Percentiles rank a stretch among this genome's conserved stretches.
phyloP scores from a whole-genome alignment of 257 asterid genomes.

The Przewalskia tangutica region DNA sequence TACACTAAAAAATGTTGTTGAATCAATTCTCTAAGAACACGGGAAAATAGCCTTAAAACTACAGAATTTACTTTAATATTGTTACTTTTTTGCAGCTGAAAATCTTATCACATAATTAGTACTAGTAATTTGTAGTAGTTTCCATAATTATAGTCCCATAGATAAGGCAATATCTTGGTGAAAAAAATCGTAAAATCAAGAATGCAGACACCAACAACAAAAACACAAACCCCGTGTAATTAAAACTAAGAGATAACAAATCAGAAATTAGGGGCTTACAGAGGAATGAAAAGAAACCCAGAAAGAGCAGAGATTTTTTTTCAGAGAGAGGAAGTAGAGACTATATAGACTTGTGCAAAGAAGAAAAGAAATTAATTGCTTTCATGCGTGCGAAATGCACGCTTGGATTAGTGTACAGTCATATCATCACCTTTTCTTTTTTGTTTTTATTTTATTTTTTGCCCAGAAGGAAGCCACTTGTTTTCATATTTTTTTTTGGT shows the following conservation, averaged over 20 bases:
- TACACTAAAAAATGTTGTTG: no score
- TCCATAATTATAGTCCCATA: background rate
- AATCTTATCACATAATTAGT: background rate
- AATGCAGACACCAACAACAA: background rate
- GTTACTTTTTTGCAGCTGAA: background rate
- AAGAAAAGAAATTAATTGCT: background rate
- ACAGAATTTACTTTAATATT: background rate
- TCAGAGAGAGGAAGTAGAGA: background rate
- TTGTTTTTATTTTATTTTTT: background rate
- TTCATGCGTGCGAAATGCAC: constrained; percentile 13
- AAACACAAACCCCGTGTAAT: background rate
- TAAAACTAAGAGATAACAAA: background rate
- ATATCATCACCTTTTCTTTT: background rate
- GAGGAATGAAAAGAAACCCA: background rate
- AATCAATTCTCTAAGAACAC: background rate
- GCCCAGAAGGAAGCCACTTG: background rate
- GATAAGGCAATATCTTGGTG: background rate
- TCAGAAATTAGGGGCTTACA: background rate
- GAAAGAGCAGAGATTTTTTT: background rate
- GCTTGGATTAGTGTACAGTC: constrained; percentile 6
- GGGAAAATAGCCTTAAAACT: background rate
- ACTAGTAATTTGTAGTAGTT: background rate
- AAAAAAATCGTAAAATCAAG: background rate
- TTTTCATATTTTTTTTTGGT: background rate
- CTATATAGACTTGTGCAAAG: background rate